phyloP scores from a whole-genome alignment of 176 grass and related monocot species.

The Cocos nucifera region DNA sequence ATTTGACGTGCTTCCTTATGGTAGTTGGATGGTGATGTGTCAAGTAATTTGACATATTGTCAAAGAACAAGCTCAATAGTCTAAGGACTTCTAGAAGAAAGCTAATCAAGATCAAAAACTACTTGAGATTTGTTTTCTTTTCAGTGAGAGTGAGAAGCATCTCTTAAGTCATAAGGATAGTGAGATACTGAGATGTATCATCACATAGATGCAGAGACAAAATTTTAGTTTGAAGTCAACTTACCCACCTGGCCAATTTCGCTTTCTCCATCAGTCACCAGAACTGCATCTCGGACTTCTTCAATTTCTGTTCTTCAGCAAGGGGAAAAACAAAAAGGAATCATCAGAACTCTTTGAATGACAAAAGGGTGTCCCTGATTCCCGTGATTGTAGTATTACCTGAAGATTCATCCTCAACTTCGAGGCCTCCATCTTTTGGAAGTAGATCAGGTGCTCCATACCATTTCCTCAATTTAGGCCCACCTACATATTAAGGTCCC shows the following conservation, averaged over 20 bases:
- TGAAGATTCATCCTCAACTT: constrained; percentile 54
- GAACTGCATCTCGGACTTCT: constrained; percentile 54
- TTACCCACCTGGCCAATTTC: constrained; percentile 68
- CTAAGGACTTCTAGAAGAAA: too few relatives aligned
- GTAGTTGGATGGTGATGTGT: too few relatives aligned
- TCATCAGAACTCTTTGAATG: too few relatives aligned
- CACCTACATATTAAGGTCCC: constrained; percentile 37
- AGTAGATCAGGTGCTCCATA: constrained; percentile 76
- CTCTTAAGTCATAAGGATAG: too few relatives aligned
- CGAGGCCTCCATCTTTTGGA: constrained; percentile 50
- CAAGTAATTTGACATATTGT: too few relatives aligned
- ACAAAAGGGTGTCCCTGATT: background rate
- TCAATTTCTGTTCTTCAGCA: constrained; percentile 40
- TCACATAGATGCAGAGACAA: background rate
- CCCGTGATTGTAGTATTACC: constrained; percentile 20
- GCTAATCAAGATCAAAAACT: too few relatives aligned
- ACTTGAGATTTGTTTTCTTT: too few relatives aligned
- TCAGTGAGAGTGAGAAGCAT: too few relatives aligned
- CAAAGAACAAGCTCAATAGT: too few relatives aligned
- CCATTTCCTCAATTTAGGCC: constrained; percentile 94
- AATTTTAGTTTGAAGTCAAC: background rate
- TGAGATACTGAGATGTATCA: too few relatives aligned
- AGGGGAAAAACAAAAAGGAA: too few relatives aligned
- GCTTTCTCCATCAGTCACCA: constrained; percentile 78
- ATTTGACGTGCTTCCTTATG: too few relatives aligned